Evolutionary conservation across 2,329 filamentous ascomycete species (phyloP).

Genomic region (Cytospora schulzeri): DNA sequence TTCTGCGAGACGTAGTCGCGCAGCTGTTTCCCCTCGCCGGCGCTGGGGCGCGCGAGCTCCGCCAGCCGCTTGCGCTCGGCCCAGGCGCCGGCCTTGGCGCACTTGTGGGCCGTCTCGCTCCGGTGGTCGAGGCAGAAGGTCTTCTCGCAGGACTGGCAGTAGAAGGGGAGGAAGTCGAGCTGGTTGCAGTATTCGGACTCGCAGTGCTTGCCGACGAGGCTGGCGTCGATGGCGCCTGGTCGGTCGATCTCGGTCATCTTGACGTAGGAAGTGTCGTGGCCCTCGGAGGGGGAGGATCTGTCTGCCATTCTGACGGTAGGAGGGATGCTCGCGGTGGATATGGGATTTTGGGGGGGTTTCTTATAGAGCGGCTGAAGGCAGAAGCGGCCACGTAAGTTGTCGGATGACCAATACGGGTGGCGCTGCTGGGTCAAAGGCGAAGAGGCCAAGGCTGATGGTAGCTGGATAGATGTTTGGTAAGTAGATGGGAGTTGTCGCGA

Average conservation of each 20-base stretch:
- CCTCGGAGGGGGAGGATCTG: slow-evolving; percentile 46
- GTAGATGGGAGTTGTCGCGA: slow-evolving; percentile 19
- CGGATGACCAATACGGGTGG: slow-evolving; percentile 25
- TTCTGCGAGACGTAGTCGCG: slow-evolving; percentile 61
- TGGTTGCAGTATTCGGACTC: slow-evolving; percentile 89
- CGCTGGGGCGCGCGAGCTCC: slow-evolving; percentile 54
- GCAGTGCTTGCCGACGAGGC: slow-evolving; percentile 88
- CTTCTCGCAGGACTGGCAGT: slow-evolving; percentile 82
- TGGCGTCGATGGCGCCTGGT: slow-evolving; percentile 60
- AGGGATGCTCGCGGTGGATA: neutral
- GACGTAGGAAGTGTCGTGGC: slow-evolving; percentile 59
- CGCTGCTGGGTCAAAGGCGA: slow-evolving; percentile 30
- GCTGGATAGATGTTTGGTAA: slow-evolving; percentile 30
- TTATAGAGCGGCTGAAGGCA: slow-evolving; percentile 13
- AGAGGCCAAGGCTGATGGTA: slow-evolving; percentile 38
- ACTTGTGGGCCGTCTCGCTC: slow-evolving; percentile 78
- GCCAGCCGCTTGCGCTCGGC: slow-evolving; percentile 58
- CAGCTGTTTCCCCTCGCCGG: slow-evolving; percentile 57
- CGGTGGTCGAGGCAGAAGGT: slow-evolving; percentile 95
- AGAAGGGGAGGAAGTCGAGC: slow-evolving; percentile 94
- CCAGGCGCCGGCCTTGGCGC: slow-evolving; percentile 63
- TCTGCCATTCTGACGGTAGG: slow-evolving; percentile 52
- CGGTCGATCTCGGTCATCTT: slow-evolving; percentile 66
- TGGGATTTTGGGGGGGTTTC: neutral
- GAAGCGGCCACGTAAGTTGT: slow-evolving; percentile 22